Evolutionary conservation across 2,329 filamentous ascomycete species (phyloP).

Genomic region (Fusarium verticillioides): DNA sequence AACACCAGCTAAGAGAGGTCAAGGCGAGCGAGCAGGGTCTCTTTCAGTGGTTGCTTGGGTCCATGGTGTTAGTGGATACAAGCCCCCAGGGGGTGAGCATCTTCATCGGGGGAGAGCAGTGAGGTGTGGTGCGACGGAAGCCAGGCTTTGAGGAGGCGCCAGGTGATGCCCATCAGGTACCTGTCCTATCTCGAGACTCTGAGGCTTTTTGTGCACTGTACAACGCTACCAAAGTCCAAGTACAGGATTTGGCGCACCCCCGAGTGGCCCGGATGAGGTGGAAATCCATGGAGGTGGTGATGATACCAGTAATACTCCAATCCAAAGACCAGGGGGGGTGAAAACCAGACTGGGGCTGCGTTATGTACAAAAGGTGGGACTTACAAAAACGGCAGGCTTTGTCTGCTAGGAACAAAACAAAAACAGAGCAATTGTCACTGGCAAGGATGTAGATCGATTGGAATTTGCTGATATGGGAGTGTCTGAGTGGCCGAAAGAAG

Average conservation of each 20-base stretch:
- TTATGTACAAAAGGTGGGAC: slow-evolving; percentile 22
- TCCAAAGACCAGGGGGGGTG: slow-evolving; percentile 20
- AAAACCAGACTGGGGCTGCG: slow-evolving; percentile 8
- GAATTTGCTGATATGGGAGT: slow-evolving; percentile 17
- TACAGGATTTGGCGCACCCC: neutral
- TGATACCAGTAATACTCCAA: slow-evolving; percentile 27
- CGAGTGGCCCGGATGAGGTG: slow-evolving; percentile 27
- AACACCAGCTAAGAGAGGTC: slow-evolving; percentile 20
- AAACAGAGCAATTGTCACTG: slow-evolving; percentile 28
- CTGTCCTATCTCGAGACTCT: slow-evolving; percentile 3
- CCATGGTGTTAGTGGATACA: slow-evolving; percentile 8
- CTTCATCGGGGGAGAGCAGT: neutral
- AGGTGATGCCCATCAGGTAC: neutral
- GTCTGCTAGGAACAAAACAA: slow-evolving; percentile 30
- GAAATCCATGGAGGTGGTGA: slow-evolving; percentile 21
- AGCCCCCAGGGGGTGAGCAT: neutral
- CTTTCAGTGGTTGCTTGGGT: slow-evolving; percentile 28
- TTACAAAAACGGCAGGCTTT: slow-evolving; percentile 13
- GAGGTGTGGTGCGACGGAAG: slow-evolving; percentile 13
- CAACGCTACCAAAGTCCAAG: neutral
- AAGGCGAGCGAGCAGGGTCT: slow-evolving; percentile 28
- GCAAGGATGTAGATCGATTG: slow-evolving; percentile 17
- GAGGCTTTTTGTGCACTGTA: slow-evolving; percentile 32
- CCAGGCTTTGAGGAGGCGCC: neutral
- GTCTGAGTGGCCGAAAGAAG: slow-evolving; percentile 16